Conservation (phyloP, 75 land plant genomes). For the Azolla pinnata region DNA sequence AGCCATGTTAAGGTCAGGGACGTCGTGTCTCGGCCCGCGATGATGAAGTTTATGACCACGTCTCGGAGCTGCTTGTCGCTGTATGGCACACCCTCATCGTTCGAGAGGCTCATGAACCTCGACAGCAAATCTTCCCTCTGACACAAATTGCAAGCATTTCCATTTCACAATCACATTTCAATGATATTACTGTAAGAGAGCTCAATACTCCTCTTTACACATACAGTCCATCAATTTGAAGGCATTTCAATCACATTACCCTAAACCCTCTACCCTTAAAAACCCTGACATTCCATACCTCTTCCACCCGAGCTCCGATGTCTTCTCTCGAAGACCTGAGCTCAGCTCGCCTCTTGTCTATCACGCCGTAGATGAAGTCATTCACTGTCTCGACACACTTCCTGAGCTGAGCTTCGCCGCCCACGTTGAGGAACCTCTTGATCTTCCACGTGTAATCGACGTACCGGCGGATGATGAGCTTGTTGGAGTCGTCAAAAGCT, state of each 20-base stretch:
- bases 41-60: conserved; percentile 80
- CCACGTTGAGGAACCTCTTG: conserved; percentile 44
- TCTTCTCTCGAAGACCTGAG: conserved; percentile 3
- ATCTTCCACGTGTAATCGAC: conserved; percentile 45
- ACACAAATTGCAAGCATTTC: too few species aligned
- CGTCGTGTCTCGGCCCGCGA: conserved; percentile 86
- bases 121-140: conserved; percentile 45
- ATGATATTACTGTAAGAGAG: too few species aligned
- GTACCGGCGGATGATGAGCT: conserved; percentile 23
- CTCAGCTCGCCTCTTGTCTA: conserved; percentile 27
- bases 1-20: conserved; percentile 81
- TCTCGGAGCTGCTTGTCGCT: conserved; percentile 62
- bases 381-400: conserved; percentile 33
- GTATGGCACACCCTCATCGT: conserved; percentile 44
- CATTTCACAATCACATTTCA: too few species aligned
- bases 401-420: conserved; percentile 37
- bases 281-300: too few species aligned
- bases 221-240: too few species aligned
- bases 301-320: conserved; percentile 7
- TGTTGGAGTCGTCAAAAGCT: conserved; percentile 17
- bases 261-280: too few species aligned
- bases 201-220: too few species aligned
- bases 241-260: too few species aligned
- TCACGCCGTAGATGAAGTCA: conserved; percentile 38
- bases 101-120: conserved; percentile 43